These are phyloP conservation scores for Entamoeba histolytica DNA, from an alignment of 208 protist species.

Conservation along the genomic window DNA sequence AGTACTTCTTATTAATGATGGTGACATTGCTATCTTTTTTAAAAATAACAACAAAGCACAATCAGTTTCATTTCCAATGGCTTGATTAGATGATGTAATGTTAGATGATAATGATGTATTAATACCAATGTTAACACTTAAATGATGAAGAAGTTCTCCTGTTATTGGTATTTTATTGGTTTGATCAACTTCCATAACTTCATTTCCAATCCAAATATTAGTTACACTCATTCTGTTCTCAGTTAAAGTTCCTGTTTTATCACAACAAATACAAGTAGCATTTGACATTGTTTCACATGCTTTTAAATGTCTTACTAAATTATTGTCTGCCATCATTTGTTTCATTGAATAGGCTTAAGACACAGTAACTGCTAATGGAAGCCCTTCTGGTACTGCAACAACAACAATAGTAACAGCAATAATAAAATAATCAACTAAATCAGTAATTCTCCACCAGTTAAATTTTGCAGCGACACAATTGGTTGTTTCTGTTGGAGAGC, in stretches of 20 bases:
- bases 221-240: conserved; percentile 82
- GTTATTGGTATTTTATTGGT: neutral
- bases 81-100: neutral
- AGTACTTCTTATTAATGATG: neutral
- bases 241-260: conserved; percentile 93
- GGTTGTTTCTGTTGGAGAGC: neutral
- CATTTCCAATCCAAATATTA: conserved; percentile 30
- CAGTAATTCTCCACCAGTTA: neutral
- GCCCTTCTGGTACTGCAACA: conserved; percentile 77
- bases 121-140: neutral
- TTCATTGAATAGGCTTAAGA: conserved; percentile 78
- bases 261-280: conserved; percentile 63
- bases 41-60: conserved; percentile 43
- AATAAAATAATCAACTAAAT: conserved; percentile 59
- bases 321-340: conserved; percentile 88
- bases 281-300: conserved; percentile 84
- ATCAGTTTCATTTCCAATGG: conserved; percentile 51
- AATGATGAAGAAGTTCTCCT: neutral
- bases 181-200: neutral
- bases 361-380: conserved; percentile 83
- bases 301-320: conserved; percentile 74
- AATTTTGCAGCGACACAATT: neutral
- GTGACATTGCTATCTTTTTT: conserved; percentile 16
- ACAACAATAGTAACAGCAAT: conserved; percentile 75
- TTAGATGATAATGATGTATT: neutral